Conservation (phyloP, 179 eudicot species). For the Spergularia azorica region DNA sequence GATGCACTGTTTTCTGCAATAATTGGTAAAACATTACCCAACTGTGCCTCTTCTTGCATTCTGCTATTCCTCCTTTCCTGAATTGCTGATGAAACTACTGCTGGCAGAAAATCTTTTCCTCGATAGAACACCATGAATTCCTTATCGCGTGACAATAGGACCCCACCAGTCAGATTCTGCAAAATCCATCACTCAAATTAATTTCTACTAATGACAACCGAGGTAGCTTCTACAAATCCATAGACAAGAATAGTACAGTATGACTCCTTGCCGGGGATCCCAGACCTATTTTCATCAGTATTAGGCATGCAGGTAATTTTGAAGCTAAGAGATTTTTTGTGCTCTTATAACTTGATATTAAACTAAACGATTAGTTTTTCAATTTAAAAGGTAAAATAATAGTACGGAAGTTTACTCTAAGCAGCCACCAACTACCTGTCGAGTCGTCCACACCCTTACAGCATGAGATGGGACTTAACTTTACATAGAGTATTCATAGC, state of each 20-base stretch:
- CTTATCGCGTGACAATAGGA: conserved; percentile 79
- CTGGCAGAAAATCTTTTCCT: conserved; percentile 95
- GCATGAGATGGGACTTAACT: too few relatives aligned
- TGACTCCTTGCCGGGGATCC: too few relatives aligned
- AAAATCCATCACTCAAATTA: conserved; percentile 20
- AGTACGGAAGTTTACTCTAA: too few relatives aligned
- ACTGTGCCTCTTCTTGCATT: conserved; percentile 31
- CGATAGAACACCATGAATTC: conserved; percentile 83
- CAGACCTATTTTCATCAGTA: too few relatives aligned
- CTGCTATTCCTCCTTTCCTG: conserved; percentile 68
- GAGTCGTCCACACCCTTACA: too few relatives aligned
- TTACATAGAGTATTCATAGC: too few relatives aligned
- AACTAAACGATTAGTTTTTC: too few relatives aligned
- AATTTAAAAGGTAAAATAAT: too few relatives aligned
- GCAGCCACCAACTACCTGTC: too few relatives aligned
- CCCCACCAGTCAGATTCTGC: conserved; percentile 91
- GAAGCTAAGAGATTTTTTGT: too few relatives aligned
- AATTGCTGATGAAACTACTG: conserved; percentile 87
- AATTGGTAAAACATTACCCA: conserved; percentile 33
- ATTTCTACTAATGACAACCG: background rate
- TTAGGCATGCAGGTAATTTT: too few relatives aligned
- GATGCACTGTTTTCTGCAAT: conserved; percentile 21
- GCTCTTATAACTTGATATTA: too few relatives aligned
- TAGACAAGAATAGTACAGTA: background rate
- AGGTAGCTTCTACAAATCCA: background rate